Conservation (phyloP, 176 grass and related monocot genomes). For the Triticum monococcum region DNA sequence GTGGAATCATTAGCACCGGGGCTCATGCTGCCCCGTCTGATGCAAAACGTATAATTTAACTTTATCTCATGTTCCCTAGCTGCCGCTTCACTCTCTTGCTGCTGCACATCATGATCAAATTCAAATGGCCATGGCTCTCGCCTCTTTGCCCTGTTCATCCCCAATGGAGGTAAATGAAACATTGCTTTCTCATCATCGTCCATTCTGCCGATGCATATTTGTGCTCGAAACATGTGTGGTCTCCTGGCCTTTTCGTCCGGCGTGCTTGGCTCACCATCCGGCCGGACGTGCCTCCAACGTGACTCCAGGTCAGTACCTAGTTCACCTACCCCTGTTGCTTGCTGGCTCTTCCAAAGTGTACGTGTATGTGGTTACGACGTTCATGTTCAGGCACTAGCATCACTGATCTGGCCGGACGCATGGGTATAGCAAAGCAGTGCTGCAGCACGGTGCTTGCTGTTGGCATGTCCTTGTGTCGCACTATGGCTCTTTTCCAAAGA, state of each 20-base stretch:
- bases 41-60: not conserved
- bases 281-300: slow-evolving; percentile 49
- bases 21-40: slow-evolving; percentile 4
- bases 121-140: slow-evolving; percentile 19
- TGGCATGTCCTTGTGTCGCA: slow-evolving; percentile 15
- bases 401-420: not conserved
- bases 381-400: slow-evolving; percentile 1
- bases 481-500: not conserved
- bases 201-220: not conserved
- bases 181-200: slow-evolving; percentile 43
- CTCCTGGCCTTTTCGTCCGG: slow-evolving; percentile 32
- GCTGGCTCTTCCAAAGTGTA: not conserved
- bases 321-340: slow-evolving; percentile 35
- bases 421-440: not conserved
- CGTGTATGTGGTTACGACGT: not conserved
- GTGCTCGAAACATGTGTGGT: slow-evolving; percentile 22
- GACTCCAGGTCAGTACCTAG: slow-evolving; percentile 45
- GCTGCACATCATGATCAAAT: slow-evolving; percentile 2
- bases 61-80: slow-evolving; percentile 1
- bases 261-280: slow-evolving; percentile 34
- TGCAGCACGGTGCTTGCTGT: not conserved
- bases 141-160: not conserved
- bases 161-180: slow-evolving; percentile 39
- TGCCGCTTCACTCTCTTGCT: too few relatives aligned
- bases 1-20: slow-evolving; percentile 30